phyloP scores from a whole-genome alignment of 768 basidiomycete genomes.

The Strobilomyces confusus region DNA sequence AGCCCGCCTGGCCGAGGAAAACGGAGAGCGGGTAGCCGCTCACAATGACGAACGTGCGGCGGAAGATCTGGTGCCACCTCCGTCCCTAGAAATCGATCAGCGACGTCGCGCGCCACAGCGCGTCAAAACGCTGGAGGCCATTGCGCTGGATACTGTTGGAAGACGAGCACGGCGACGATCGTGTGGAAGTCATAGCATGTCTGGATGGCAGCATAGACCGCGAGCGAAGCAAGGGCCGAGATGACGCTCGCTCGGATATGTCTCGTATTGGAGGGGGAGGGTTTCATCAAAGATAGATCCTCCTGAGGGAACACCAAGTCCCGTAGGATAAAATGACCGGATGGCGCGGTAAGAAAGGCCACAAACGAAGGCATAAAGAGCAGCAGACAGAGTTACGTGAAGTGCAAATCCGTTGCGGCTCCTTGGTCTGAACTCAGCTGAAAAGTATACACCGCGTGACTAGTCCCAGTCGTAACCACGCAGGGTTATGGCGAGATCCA shows the following conservation, averaged over 20 bases:
- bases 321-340: background rate
- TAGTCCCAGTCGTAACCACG: background rate
- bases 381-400: background rate
- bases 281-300: background rate
- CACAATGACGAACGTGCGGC: background rate
- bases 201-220: background rate
- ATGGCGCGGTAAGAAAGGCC: background rate
- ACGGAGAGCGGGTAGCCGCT: background rate
- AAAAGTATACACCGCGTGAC: background rate
- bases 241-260: background rate
- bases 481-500: background rate
- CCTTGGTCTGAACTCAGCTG: background rate
- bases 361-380: background rate
- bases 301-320: background rate
- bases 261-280: background rate
- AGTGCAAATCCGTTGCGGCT: background rate
- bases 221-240: background rate
- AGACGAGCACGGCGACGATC: background rate
- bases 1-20: background rate
- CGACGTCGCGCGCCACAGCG: slow-evolving; percentile 1
- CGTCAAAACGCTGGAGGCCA: background rate
- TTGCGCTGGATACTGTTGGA: background rate
- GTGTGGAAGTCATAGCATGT: background rate
- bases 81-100: background rate
- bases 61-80: background rate